A percentile compares a stretch with the other conserved stretches of the same genome.
Evolutionary conservation across 805 yeast genomes (phyloP).

Genomic region (Barnettozyma salicaria): DNA sequence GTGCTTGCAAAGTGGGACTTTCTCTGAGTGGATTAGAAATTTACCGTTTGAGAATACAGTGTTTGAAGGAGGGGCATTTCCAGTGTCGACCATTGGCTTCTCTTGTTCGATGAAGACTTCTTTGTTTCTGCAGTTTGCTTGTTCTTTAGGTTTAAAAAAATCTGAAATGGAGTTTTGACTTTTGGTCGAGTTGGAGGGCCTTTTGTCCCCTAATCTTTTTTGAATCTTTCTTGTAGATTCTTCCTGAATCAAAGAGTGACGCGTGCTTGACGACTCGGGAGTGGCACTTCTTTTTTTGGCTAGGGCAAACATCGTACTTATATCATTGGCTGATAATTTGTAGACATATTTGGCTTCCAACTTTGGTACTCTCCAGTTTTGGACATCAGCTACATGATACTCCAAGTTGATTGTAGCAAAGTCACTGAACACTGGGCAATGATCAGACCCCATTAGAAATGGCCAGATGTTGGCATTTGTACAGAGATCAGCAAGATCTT

Average conservation of each 20-base stretch:
- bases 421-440: conserved; percentile 85
- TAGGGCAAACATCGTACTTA: conserved; percentile 32
- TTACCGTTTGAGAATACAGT: conserved; percentile 14
- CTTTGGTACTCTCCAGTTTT: conserved; percentile 26
- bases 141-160: conserved; percentile 13
- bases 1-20: conserved; percentile 44
- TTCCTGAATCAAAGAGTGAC: neutral
- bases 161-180: conserved; percentile 9
- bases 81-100: no score
- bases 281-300: conserved; percentile 14
- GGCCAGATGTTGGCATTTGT: conserved; percentile 54
- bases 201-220: conserved; percentile 2
- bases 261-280: conserved; percentile 3
- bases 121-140: neutral
- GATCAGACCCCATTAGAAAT: conserved; percentile 79
- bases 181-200: conserved; percentile 12
- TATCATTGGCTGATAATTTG: conserved; percentile 32
- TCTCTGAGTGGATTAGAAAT: conserved; percentile 17
- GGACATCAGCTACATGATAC: neutral
- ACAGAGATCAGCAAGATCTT: conserved; percentile 29
- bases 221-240: conserved; percentile 1
- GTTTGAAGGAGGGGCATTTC: no score
- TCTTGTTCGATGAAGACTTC: neutral
- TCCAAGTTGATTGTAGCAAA: conserved; percentile 28
- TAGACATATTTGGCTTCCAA: conserved; percentile 51